These are phyloP conservation scores for Alternaria novae-zelandiae DNA, from an alignment of 2,329 filamentous ascomycete species.

Conservation along the genomic window DNA sequence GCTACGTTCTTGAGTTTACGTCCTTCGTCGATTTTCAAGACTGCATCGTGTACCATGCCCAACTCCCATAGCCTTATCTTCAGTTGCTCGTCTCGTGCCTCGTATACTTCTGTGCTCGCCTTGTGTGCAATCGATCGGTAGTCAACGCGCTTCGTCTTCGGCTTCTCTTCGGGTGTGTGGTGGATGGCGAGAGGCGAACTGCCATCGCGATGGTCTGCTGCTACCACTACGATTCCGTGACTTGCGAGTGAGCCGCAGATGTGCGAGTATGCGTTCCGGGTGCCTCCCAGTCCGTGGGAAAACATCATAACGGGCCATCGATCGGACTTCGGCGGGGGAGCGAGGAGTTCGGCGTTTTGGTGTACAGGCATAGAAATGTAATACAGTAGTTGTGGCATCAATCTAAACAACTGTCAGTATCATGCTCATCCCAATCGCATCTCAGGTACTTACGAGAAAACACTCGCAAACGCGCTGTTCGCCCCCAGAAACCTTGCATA, in stretches of 20 bases:
- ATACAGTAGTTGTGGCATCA: constrained; percentile 73
- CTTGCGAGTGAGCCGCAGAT: constrained; percentile 79
- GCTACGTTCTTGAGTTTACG: constrained; percentile 54
- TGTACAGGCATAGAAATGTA: constrained; percentile 75
- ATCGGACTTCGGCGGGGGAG: constrained; percentile 53
- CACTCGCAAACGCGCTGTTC: constrained; percentile 55
- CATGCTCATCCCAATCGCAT: neutral
- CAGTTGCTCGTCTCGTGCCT: constrained; percentile 72
- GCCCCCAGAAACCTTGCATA: constrained; percentile 80
- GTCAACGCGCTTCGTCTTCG: constrained; percentile 50
- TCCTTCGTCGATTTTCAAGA: constrained; percentile 70
- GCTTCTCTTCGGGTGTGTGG: constrained; percentile 60
- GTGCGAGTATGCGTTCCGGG: constrained; percentile 84
- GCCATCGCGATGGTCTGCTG: constrained; percentile 83
- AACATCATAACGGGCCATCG: constrained; percentile 85
- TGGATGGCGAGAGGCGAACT: constrained; percentile 78
- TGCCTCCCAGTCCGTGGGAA: constrained; percentile 83
- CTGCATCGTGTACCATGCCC: constrained; percentile 70
- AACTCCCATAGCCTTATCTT: constrained; percentile 81
- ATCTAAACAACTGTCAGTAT: constrained; percentile 50
- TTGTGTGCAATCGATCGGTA: constrained; percentile 64
- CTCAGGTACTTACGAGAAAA: constrained; percentile 46
- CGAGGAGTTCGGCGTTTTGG: constrained; percentile 71
- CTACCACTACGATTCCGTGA: constrained; percentile 80
- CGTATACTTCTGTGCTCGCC: constrained; percentile 69